phyloP scores from a whole-genome alignment of 2,329 filamentous ascomycete genomes.

The Ophiostoma sp. region DNA sequence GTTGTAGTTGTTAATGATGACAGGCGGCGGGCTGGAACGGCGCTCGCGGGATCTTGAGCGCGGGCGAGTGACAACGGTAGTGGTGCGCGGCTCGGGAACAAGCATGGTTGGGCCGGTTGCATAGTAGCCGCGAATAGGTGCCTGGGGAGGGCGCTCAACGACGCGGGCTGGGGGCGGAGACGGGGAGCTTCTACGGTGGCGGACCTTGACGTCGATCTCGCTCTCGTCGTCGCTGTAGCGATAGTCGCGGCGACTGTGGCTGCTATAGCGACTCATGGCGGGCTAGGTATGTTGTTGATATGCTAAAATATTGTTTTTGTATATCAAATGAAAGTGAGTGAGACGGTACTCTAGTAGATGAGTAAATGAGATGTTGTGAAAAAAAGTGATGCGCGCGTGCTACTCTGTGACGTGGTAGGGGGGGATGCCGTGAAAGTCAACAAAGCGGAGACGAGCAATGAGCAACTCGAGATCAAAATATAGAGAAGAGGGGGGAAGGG shows the following conservation, averaged over 20 bases:
- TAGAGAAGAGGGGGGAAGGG: neutral
- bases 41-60: conserved; percentile 45
- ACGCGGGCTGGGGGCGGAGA: conserved; percentile 32
- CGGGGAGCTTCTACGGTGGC: conserved; percentile 34
- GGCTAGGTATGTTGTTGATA: neutral
- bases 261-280: conserved; percentile 27
- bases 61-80: conserved; percentile 40
- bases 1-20: conserved; percentile 55
- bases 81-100: conserved; percentile 45
- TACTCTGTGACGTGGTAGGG: conserved; percentile 6
- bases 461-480: conserved; percentile 4
- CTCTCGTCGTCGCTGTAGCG: conserved; percentile 46
- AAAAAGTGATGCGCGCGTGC: neutral
- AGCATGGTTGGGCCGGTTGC: conserved; percentile 34
- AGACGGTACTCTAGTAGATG: neutral
- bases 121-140: conserved; percentile 41
- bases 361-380: neutral
- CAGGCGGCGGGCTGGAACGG: conserved; percentile 43
- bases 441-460: conserved; percentile 1
- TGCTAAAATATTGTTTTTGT: neutral
- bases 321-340: neutral
- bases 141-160: conserved; percentile 18
- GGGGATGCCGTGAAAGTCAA: conserved; percentile 6
- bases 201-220: conserved; percentile 51
- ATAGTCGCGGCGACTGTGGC: neutral